Evolutionary conservation across 257 asterid species (phyloP), one percentile per base, ranked within the genome.

Genomic region (Solanum chiquidenum): DNA sequence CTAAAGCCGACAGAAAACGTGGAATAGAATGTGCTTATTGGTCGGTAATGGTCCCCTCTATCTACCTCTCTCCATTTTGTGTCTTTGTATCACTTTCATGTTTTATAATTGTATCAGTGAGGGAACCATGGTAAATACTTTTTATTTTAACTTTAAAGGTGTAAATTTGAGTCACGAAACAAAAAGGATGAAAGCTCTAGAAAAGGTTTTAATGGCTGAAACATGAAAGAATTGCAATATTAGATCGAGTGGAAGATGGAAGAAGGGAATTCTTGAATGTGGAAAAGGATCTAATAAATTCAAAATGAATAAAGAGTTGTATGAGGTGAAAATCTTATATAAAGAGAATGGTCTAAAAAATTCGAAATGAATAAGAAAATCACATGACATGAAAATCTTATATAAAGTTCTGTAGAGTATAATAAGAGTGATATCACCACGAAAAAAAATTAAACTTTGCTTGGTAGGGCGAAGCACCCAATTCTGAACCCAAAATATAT

Each of bases 1-100:
- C 29, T 49, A 82, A 82, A 82, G 42, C 85, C 68, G 69, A 82
- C 69, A 82, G 29, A 29, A 82, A 82, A 82, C 29, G 69, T 49
- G 85, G 69, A 80, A 80, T 3, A 80, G 58, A 29, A 80, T 80
- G 85, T 80, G 85, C 44, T 29, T 82, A 82, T 82, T 82, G 69
- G 42, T 80, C 69, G 85, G 29, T 46, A 29, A 46, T 18, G 85
- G 44, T 29, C 20, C 85, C 85, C n/a, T 46, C 8, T 79, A 23
- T 9, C 44, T 46, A 9, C 12, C 66, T 29, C 64, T 44, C 38
- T 46, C 29, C 25, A 16, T 46, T 79, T 7, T 42, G 62, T 25
- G n/a, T 77, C n/a, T 40, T 34, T 27, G 6, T 44, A 8, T 44
- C 85, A 44, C 38, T 79, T 44, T 79, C 66, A 16, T 16, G 25